phyloP scores from a whole-genome alignment of 345 rosid species.

The Syzygium grande region DNA sequence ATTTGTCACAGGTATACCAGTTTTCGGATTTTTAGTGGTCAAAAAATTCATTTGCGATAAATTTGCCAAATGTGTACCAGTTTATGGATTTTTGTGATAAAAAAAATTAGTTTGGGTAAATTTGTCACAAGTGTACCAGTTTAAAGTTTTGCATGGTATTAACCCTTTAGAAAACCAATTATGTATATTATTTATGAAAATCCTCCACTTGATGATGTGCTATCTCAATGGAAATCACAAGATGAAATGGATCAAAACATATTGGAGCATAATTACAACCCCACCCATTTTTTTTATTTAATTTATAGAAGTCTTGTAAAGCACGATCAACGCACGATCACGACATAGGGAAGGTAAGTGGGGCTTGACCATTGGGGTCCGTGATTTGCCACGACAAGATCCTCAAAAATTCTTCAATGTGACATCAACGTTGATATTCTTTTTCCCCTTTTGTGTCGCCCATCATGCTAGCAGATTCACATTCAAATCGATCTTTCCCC shows the following conservation, averaged over 20 bases:
- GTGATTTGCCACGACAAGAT: background rate
- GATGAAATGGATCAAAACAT: background rate
- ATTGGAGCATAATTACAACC: background rate
- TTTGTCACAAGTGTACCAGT: no score
- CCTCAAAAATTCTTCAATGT: background rate
- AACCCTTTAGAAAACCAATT: background rate
- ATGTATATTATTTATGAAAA: background rate
- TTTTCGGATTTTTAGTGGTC: no score
- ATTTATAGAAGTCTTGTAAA: background rate
- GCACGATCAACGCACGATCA: background rate
- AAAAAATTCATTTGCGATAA: no score
- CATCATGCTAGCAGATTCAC: background rate
- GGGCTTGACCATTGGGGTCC: background rate
- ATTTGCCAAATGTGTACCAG: no score
- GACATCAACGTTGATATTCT: background rate
- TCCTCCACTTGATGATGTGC: background rate
- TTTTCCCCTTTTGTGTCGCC: background rate
- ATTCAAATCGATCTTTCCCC: background rate
- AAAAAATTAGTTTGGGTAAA: no score
- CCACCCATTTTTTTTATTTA: background rate
- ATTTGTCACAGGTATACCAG: no score
- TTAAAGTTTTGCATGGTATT: no score
- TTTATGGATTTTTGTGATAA: no score
- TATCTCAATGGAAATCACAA: background rate
- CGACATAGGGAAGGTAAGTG: background rate